Percentiles rank a stretch among this genome's conserved stretches.
These are phyloP conservation scores for Rhizopogon vesiculosus DNA, from an alignment of 768 basidiomycete species.

Conservation along the genomic window DNA sequence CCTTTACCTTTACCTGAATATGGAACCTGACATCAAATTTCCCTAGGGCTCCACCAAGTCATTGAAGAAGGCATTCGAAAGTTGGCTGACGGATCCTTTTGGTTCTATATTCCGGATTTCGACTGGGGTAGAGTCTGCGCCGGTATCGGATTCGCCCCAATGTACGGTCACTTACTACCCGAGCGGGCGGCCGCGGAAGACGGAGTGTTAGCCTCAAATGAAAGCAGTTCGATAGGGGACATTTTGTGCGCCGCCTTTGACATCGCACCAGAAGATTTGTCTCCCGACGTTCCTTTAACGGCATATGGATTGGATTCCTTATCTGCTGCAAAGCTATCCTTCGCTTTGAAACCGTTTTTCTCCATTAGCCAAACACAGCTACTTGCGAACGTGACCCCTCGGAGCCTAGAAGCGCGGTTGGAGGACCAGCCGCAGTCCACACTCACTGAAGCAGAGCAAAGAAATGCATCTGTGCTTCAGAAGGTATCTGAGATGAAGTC, in stretches of 20 bases:
- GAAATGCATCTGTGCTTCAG: not conserved
- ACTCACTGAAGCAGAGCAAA: not conserved
- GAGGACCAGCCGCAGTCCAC: not conserved
- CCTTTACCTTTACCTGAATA: not conserved
- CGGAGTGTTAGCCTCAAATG: slow-evolving; percentile 1
- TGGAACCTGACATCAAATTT: not conserved
- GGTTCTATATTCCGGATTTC: slow-evolving; percentile 29
- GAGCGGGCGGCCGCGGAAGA: slow-evolving; percentile 2
- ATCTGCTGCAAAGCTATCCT: slow-evolving; percentile 32
- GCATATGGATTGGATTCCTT: slow-evolving; percentile 40
- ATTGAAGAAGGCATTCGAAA: slow-evolving; percentile 28
- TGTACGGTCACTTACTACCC: slow-evolving; percentile 18
- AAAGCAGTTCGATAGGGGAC: slow-evolving; percentile 8
- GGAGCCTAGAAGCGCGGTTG: not conserved
- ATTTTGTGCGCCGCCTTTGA: slow-evolving; percentile 21
- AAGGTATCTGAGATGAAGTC: not conserved
- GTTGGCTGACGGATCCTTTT: slow-evolving; percentile 17
- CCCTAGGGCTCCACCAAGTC: slow-evolving; percentile 23
- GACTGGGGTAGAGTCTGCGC: slow-evolving; percentile 23
- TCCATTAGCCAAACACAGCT: not conserved
- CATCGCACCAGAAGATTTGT: slow-evolving; percentile 29
- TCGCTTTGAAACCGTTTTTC: slow-evolving; percentile 20
- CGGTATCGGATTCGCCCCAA: slow-evolving; percentile 13
- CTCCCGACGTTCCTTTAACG: slow-evolving; percentile 33
- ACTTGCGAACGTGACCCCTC: not conserved